A percentile compares a stretch with the other conserved stretches of the same genome.
These are phyloP conservation scores for Tothia fuscella DNA, from an alignment of 2,329 filamentous ascomycete genomes.

Conservation along the genomic window DNA sequence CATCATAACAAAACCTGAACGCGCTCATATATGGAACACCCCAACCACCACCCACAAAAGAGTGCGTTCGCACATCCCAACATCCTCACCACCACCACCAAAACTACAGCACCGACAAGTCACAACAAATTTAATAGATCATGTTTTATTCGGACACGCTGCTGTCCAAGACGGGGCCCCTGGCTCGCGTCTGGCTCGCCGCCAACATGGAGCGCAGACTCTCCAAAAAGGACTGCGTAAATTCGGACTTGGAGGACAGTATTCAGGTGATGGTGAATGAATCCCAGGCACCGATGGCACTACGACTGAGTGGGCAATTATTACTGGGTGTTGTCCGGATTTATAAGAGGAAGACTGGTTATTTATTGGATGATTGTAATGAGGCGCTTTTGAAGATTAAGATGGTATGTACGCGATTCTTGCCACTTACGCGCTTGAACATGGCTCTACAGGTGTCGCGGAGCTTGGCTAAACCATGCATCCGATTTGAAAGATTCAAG, in stretches of 20 bases:
- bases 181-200: slow-evolving; percentile 96
- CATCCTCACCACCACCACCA: no score
- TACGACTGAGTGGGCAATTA: slow-evolving; percentile 87
- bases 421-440: no score
- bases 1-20: no score
- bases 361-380: slow-evolving; percentile 92
- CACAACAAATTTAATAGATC: no score
- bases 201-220: slow-evolving; percentile 98
- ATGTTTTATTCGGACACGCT: slow-evolving; percentile 99
- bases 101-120: no score
- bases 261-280: slow-evolving; percentile 91
- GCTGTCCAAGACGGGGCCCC: slow-evolving; percentile 88
- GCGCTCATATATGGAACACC: no score
- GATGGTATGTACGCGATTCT: no score
- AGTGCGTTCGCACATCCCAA: no score
- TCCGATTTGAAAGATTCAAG: no score
- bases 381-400: slow-evolving; percentile 97
- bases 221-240: slow-evolving; percentile 89
- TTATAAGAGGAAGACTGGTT: slow-evolving; percentile 93
- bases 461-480: no score
- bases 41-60: no score
- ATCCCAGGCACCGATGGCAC: slow-evolving; percentile 84
- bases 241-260: slow-evolving; percentile 88
- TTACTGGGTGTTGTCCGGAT: slow-evolving; percentile 93
- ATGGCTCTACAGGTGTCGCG: no score